phyloP scores from a whole-genome alignment of 164 flowering plant genomes.

The Nymphaea colorata region DNA sequence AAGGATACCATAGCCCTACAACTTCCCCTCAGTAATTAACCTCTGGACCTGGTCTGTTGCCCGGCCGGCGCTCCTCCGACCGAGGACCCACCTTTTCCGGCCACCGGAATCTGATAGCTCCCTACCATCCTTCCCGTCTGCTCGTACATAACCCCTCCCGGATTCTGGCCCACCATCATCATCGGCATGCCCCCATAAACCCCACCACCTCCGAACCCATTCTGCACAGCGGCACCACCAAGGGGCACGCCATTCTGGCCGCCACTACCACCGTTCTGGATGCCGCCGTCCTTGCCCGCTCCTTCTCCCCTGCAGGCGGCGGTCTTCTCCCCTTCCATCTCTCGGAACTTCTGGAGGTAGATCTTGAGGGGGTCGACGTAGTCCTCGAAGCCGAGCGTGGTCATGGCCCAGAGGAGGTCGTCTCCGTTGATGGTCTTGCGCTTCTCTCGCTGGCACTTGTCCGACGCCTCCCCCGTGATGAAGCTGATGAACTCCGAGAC shows the following conservation, averaged over 20 bases:
- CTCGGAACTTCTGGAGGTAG: conserved; percentile 28
- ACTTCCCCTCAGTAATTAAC: not conserved
- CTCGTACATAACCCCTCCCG: not conserved
- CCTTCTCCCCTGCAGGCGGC: conserved; percentile 16
- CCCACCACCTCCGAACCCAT: not conserved
- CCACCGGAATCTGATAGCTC: not conserved
- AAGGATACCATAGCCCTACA: not conserved
- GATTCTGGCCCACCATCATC: not conserved
- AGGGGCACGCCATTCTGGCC: too few relatives aligned
- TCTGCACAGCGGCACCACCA: too few relatives aligned
- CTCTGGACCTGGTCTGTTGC: not conserved
- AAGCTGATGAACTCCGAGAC: conserved; percentile 46
- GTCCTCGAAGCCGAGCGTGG: conserved; percentile 32
- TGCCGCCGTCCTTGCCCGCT: too few relatives aligned
- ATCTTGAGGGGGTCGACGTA: conserved; percentile 28
- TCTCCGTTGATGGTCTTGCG: conserved; percentile 33
- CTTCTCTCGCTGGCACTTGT: conserved; percentile 38
- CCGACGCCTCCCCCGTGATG: conserved; percentile 38
- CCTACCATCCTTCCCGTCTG: not conserved
- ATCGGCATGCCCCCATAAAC: not conserved
- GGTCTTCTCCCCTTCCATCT: conserved; percentile 27
- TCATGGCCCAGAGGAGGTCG: conserved; percentile 41
- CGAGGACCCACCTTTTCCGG: not conserved
- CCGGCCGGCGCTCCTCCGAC: not conserved
- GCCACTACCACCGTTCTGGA: not conserved